A percentile compares a stretch with the other conserved stretches of the same genome.
Evolutionary conservation across 1,139 yeast genomes (phyloP).

Genomic region (Zygoascus meyerae): DNA sequence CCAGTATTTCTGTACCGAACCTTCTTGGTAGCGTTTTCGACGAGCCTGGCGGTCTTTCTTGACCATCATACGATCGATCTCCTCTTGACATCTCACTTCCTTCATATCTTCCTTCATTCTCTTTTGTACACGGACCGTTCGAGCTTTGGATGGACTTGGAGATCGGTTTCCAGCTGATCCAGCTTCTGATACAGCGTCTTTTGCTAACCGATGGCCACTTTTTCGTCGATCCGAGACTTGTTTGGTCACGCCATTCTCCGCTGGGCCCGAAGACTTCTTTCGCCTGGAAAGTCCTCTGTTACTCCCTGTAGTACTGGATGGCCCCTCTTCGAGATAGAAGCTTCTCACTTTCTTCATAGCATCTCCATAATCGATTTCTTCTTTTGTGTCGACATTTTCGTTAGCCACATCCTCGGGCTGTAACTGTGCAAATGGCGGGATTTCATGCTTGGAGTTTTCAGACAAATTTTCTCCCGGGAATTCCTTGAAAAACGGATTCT

Average conservation of each 20-base stretch:
- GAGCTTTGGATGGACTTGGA: conserved; percentile 7
- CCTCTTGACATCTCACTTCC: conserved; percentile 20
- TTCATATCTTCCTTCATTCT: conserved; percentile 11
- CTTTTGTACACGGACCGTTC: conserved; percentile 2
- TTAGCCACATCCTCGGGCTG: conserved; percentile 37
- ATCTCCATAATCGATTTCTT: conserved; percentile 66
- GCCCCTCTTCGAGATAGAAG: conserved; percentile 40
- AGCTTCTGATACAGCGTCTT: background rate
- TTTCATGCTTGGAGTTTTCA: conserved; percentile 29
- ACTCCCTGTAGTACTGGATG: background rate
- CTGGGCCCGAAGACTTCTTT: background rate
- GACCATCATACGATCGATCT: conserved; percentile 24
- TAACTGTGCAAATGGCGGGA: conserved; percentile 45
- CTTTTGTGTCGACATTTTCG: conserved; percentile 65
- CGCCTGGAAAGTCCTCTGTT: background rate
- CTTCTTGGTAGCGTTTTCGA: conserved; percentile 21
- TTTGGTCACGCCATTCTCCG: background rate
- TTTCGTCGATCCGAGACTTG: background rate
- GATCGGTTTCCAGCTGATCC: conserved; percentile 2
- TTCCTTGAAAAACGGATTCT: conserved; percentile 60
- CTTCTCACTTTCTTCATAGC: conserved; percentile 60
- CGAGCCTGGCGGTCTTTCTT: conserved; percentile 23
- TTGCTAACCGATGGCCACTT: background rate
- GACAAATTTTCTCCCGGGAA: conserved; percentile 2
- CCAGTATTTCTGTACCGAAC: conserved; percentile 29